These are phyloP conservation scores for Candida dubliniensis DNA, from an alignment of 1,139 yeast species.

Conservation along the genomic window DNA sequence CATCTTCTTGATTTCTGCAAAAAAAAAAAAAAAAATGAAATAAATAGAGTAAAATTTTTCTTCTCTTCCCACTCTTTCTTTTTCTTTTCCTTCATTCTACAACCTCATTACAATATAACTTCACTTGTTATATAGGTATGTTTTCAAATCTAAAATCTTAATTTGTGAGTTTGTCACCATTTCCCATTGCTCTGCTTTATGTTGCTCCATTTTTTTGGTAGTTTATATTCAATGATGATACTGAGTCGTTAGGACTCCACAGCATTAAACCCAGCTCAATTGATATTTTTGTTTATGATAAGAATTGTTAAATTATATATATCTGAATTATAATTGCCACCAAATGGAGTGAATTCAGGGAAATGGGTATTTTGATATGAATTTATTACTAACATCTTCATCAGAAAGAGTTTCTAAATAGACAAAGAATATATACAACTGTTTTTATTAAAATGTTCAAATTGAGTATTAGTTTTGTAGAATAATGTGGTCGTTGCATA, in stretches of 20 bases:
- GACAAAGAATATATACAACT: too few species aligned
- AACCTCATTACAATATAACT: background rate
- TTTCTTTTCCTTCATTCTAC: background rate
- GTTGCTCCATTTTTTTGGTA: background rate
- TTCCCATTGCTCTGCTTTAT: background rate
- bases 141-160: background rate
- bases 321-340: background rate
- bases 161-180: too few species aligned
- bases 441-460: too few species aligned
- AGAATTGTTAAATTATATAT: conserved; percentile 23
- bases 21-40: too few species aligned
- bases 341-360: too few species aligned
- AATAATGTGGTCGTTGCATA: background rate
- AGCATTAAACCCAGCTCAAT: conserved; percentile 51
- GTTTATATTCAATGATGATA: conserved; percentile 33
- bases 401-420: too few species aligned
- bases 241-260: conserved; percentile 44
- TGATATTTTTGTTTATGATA: conserved; percentile 52
- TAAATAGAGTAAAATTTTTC: background rate
- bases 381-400: too few species aligned
- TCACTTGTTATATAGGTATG: background rate
- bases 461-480: background rate
- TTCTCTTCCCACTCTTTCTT: background rate
- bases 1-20: too few species aligned
- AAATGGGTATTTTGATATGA: too few species aligned